Conservation (phyloP, 78 protist species). For the Anaeramoeba flamelloides region DNA sequence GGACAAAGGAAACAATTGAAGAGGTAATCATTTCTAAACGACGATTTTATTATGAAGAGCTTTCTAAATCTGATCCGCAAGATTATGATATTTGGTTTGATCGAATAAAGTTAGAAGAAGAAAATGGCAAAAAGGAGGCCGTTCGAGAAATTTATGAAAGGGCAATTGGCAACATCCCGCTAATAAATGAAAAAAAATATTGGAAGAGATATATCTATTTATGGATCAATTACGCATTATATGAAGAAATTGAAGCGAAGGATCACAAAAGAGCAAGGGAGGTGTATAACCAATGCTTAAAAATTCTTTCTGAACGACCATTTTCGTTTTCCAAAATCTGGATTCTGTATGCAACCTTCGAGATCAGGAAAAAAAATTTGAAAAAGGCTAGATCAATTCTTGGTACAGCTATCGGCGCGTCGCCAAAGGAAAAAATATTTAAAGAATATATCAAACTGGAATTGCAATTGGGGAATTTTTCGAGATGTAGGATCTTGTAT, state of each 20-base stretch:
- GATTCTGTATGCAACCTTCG: conserved; percentile 66
- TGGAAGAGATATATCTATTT: conserved; percentile 87
- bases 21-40: conserved; percentile 55
- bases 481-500: conserved; percentile 60
- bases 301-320: conserved; percentile 67
- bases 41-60: conserved; percentile 69
- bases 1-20: conserved; percentile 63
- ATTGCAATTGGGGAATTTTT: conserved; percentile 60
- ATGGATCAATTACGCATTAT: conserved; percentile 86
- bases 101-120: conserved; percentile 75
- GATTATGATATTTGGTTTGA: conserved; percentile 94
- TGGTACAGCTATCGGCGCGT: conserved; percentile 34
- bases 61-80: conserved; percentile 20
- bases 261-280: conserved; percentile 59
- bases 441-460: conserved; percentile 48
- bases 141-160: conserved; percentile 81
- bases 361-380: conserved; percentile 60
- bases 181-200: conserved; percentile 51
- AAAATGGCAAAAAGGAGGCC: conserved; percentile 30
- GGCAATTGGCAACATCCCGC: conserved; percentile 83
- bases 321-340: conserved; percentile 87
- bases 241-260: conserved; percentile 58
- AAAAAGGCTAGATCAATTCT: conserved; percentile 43
- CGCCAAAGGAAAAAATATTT: conserved; percentile 26
- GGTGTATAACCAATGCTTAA: conserved; percentile 42